phyloP scores from a whole-genome alignment of 2,329 filamentous ascomycete species.

The Xylariales sp. region DNA sequence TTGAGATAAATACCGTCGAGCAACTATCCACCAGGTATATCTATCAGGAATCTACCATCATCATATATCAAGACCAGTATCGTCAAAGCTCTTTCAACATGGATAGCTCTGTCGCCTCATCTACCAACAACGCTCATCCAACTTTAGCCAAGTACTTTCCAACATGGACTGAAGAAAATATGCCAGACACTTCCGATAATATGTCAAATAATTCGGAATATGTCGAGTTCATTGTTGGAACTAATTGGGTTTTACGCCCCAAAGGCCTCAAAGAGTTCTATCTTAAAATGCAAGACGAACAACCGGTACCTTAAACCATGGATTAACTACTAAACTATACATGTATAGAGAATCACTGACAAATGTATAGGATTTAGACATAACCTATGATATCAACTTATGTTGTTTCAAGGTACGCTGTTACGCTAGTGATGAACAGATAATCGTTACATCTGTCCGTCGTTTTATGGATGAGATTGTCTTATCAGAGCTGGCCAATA shows the following conservation, averaged over 20 bases:
- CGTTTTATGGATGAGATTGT: conserved; percentile 7
- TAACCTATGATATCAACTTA: conserved; percentile 4
- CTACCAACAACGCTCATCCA: too few relatives aligned
- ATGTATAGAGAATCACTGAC: too few relatives aligned
- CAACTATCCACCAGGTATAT: too few relatives aligned
- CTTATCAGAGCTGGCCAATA: neutral
- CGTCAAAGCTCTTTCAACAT: too few relatives aligned
- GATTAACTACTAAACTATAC: too few relatives aligned
- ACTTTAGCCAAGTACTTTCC: neutral
- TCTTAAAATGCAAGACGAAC: neutral
- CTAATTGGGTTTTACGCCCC: conserved; percentile 9
- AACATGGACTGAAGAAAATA: neutral
- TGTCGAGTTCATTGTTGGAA: conserved; percentile 4
- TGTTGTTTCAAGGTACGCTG: conserved; percentile 9
- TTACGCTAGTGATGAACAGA: neutral
- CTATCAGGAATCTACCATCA: too few relatives aligned
- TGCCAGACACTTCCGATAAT: neutral
- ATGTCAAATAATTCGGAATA: too few relatives aligned
- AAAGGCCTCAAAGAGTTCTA: conserved; percentile 7
- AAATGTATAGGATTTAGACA: conserved; percentile 1
- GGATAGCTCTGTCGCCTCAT: too few relatives aligned
- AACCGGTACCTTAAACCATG: conserved; percentile 1
- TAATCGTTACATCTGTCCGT: neutral
- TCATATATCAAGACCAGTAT: too few relatives aligned
- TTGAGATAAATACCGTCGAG: too few relatives aligned